Base-by-base conservation (phyloP, 306 rosid genomes). In the Sicyos edulis region DNA sequence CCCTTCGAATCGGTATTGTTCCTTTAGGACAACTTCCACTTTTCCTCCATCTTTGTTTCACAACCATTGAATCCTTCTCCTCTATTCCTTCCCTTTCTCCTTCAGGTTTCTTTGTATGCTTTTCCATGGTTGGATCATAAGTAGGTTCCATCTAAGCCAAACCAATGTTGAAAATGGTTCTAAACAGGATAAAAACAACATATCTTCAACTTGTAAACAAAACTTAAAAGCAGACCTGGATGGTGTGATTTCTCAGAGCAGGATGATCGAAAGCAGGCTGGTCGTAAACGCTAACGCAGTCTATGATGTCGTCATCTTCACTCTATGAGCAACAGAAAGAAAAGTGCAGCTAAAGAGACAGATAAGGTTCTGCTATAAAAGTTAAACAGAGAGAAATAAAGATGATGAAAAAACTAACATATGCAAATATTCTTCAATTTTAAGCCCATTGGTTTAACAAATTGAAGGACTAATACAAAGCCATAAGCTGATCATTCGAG, bases 11-110 rank as follows among this genome's bases (percentile, higher is more conserved):
- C 0, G 89, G 91, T 13, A 87, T 54, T 0, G 92, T 84, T 82
- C 90, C 96, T 54, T 79, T 1, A 3, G 92, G 96, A 80, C 96
- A 89, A 55, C 82, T 87, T 72, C 89, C 92, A 57, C 83, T 84
- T 56, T 67, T 82, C 9, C 79, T 85, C 92, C 96, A 89, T 66
- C 64, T 69, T 42, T 87, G 92, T 17, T 47, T 80, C 69, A 80
- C 77, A 17, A 13, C 74, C 74, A 34, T 56, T 55, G 51, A 47
- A 9, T 29, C 52, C 70, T 29, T 74, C 22, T 7, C 58, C 42
- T 6, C 62, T 3, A 0, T 24, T 1, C 4, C 74, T 62, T 10
- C 2, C 20, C 70, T 32, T 49, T 26, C n/a, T 61, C 50, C 16
- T 32, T 47, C 42, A 50, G 8, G 58, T 32, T 6, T 65, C 72